Evolutionary conservation across 2,329 filamentous ascomycete genomes (phyloP), one percentile per base, ranked within the genome.

Genomic region (Cladosporium sp.): DNA sequence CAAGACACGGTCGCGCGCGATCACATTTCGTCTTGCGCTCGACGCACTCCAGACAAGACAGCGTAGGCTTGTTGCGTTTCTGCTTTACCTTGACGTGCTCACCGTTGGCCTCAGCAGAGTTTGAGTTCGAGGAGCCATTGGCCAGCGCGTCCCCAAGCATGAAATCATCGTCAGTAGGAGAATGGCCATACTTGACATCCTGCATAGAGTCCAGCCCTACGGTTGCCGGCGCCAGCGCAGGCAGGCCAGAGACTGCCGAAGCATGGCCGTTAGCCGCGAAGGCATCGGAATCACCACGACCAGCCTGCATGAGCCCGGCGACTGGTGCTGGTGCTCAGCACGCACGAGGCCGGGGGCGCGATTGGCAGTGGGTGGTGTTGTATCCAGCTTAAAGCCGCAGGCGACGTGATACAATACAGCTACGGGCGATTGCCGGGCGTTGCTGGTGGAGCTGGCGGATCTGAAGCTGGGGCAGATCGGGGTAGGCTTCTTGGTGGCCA

Each of bases 21-120:
- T 92, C 89, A 71, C 89, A 92, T 86, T 92, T 92, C 22, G 89
- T 92, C 76, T 92, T 92, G 65, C 89, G 80, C 74, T 91, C 88
- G 20, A 92, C 89, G 69, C 89, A 93, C 71, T 91, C 88, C 62
- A 86, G 83, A 68, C 89, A 92, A 51, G 87, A 90, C 62, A 92
- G 71, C 1, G 89, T 92, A 3, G 89, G 89, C 73, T 93, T 93
- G 75, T 93, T 93, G 50, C 89, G 84, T 77, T 89, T 92, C 76
- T 92, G 89, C 75, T 88, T 90, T 3, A 69, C 43, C 36, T 59
- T 59, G 6, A 56, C 54, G 14, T 47, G 54, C 42, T 49, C 54
- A 34, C 42, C 42, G 15, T 39, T 17, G 34, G 15, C 30, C 9
- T 17, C 28, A 2, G 28, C 17, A 50, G 47, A 20, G 47, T 20